A percentile compares a stretch with the other conserved stretches of the same genome.
Evolutionary conservation across 2,329 filamentous ascomycete species (phyloP).

Genomic region (Nannizziopsis barbatae): DNA sequence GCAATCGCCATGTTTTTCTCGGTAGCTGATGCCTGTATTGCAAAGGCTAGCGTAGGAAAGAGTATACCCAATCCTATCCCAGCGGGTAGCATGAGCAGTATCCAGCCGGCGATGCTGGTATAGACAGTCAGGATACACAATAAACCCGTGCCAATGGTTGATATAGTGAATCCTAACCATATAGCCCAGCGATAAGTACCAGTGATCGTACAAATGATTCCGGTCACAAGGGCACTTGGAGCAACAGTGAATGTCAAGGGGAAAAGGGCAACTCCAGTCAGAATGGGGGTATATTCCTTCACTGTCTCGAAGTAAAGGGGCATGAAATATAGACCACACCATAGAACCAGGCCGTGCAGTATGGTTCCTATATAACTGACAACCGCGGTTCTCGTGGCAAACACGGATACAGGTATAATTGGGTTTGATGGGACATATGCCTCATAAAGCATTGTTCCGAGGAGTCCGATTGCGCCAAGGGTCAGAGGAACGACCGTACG

Average conservation of each 20-base stretch:
- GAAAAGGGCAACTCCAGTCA: constrained; percentile 46
- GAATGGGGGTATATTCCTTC: constrained; percentile 43
- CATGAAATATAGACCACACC: constrained; percentile 48
- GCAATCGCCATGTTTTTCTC: constrained; percentile 50
- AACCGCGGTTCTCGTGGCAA: constrained; percentile 37
- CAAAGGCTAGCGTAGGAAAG: constrained; percentile 52
- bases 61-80: constrained; percentile 54
- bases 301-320: constrained; percentile 37
- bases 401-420: constrained; percentile 35
- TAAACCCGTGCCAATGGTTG: constrained; percentile 48
- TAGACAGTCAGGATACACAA: constrained; percentile 25
- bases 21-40: constrained; percentile 50
- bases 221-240: constrained; percentile 46
- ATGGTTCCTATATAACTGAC: constrained; percentile 44
- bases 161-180: constrained; percentile 51
- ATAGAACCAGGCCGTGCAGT: constrained; percentile 43
- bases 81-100: constrained; percentile 50
- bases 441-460: constrained; percentile 47
- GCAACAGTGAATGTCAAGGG: constrained; percentile 54
- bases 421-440: constrained; percentile 41
- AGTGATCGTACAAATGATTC: constrained; percentile 39
- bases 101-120: constrained; percentile 46
- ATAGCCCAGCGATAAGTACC: constrained; percentile 51
- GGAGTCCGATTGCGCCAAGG: constrained; percentile 43
- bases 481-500: constrained; percentile 51